These are phyloP conservation scores for Castanopsis chinensis DNA, from an alignment of 306 rosid species.

Conservation along the genomic window DNA sequence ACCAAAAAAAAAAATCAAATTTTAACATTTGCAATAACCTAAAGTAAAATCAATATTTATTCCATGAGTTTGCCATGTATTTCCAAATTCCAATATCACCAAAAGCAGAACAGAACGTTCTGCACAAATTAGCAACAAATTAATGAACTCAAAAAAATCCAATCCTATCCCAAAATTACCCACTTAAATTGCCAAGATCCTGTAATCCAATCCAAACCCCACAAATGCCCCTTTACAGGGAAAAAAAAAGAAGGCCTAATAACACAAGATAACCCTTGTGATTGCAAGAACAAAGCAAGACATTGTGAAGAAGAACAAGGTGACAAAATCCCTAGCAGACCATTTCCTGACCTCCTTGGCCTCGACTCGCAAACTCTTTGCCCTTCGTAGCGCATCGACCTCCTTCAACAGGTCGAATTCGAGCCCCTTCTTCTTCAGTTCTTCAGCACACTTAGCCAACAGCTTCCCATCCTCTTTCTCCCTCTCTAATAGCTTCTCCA, in stretches of 20 bases:
- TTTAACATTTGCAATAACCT: not conserved
- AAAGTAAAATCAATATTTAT: constrained; percentile 12
- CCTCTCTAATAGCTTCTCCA: constrained; percentile 72
- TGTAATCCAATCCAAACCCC: not conserved
- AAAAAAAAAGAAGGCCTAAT: constrained; percentile 13
- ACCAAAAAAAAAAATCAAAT: not conserved
- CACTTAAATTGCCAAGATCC: not conserved
- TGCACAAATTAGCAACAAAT: constrained; percentile 23
- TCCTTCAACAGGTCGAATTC: constrained; percentile 91
- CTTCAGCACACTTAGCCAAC: constrained; percentile 72
- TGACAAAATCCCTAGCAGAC: constrained; percentile 79
- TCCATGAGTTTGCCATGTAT: constrained; percentile 4
- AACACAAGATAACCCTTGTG: constrained; percentile 72
- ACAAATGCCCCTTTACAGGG: not conserved
- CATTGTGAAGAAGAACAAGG: constrained; percentile 62
- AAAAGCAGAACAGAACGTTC: constrained; percentile 80
- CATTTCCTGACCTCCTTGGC: constrained; percentile 66
- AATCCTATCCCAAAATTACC: not conserved
- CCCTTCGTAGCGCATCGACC: constrained; percentile 90
- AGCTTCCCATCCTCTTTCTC: constrained; percentile 79
- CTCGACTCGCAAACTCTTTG: constrained; percentile 79
- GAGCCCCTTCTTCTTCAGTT: constrained; percentile 79
- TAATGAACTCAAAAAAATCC: not conserved
- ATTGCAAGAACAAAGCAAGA: constrained; percentile 69
- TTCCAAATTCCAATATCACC: constrained; percentile 17